Percentiles rank a stretch among this genome's conserved stretches.
These are phyloP conservation scores for Gossypium mustelinum DNA, from an alignment of 345 rosid genomes.

Conservation along the genomic window DNA sequence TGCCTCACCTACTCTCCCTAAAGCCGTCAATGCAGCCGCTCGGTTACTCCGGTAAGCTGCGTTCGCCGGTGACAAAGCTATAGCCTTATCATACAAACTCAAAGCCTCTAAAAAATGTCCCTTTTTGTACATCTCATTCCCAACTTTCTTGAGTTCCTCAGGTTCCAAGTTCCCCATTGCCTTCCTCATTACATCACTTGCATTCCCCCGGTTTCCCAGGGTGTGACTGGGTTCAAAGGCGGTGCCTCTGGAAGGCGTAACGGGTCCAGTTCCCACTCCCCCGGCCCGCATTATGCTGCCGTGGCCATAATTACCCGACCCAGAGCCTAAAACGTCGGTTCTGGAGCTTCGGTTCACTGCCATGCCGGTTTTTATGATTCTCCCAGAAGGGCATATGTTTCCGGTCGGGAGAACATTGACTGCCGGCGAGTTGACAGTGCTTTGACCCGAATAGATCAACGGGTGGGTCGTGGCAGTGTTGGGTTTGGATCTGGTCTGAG, in stretches of 20 bases:
- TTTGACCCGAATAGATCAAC: conserved; percentile 44
- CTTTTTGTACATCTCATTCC: conserved; percentile 75
- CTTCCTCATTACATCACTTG: conserved; percentile 22
- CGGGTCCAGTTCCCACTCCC: conserved; percentile 9
- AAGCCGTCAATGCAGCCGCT: conserved; percentile 66
- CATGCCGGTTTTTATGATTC: conserved; percentile 62
- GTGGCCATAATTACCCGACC: conserved; percentile 76
- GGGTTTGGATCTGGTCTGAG: conserved; percentile 47
- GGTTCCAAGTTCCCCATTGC: conserved; percentile 34
- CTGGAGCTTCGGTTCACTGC: conserved; percentile 42
- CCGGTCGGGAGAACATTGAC: conserved; percentile 68
- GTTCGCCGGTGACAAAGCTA: conserved; percentile 58
- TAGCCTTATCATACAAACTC: conserved; percentile 75
- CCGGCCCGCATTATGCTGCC: conserved; percentile 80
- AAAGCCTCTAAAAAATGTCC: conserved; percentile 76
- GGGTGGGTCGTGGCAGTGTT: conserved; percentile 36
- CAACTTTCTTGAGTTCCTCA: conserved; percentile 67
- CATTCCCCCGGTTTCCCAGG: conserved; percentile 5
- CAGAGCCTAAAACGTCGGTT: conserved; percentile 67
- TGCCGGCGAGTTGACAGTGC: conserved; percentile 49
- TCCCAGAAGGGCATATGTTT: conserved; percentile 81
- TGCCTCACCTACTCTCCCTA: conserved; percentile 71
- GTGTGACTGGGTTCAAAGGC: conserved; percentile 5
- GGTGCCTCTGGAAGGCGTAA: not conserved
- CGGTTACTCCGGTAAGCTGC: conserved; percentile 74